Conservation (phyloP, 2,329 filamentous ascomycete genomes). For the Claviceps digitariae region DNA sequence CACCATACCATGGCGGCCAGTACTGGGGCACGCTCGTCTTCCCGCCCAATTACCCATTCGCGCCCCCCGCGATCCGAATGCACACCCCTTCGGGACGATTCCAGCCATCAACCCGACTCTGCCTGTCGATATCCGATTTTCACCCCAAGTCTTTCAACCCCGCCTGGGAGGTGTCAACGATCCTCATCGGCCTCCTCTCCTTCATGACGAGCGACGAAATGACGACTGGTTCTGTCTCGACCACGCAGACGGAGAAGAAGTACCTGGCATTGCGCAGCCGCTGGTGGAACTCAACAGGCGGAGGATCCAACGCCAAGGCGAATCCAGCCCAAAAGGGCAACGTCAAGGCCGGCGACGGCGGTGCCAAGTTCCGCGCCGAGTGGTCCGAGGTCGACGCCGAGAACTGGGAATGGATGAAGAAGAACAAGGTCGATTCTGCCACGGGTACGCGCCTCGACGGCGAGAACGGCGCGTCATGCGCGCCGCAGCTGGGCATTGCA, state of each 20-base stretch:
- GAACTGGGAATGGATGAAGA: conserved; percentile 86
- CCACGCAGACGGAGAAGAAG: conserved; percentile 62
- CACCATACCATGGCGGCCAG: conserved; percentile 86
- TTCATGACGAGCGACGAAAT: conserved; percentile 99
- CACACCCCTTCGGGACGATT: conserved; percentile 95
- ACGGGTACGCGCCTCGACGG: conserved; percentile 49
- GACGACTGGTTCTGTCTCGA: conserved; percentile 83
- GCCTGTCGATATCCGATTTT: conserved; percentile 93
- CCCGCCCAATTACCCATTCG: conserved; percentile 92
- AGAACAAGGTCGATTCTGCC: conserved; percentile 61
- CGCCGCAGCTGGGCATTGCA: conserved; percentile 44
- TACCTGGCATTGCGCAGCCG: conserved; percentile 63
- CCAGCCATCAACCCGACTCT: conserved; percentile 81
- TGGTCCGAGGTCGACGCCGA: conserved; percentile 83
- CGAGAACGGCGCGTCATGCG: conserved; percentile 39
- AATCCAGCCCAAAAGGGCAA: conserved; percentile 53
- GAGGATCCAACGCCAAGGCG: conserved; percentile 52
- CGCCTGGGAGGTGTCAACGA: conserved; percentile 95
- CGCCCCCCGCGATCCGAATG: conserved; percentile 95
- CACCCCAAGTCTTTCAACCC: conserved; percentile 98
- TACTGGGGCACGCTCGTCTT: conserved; percentile 98
- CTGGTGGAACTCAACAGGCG: conserved; percentile 96
- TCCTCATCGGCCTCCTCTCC: conserved; percentile 80
- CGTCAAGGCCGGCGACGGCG: conserved; percentile 83
- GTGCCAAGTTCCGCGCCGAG: conserved; percentile 75